These are phyloP conservation scores for Alternaria triticimaculans DNA, from an alignment of 2,329 filamentous ascomycete species.

Conservation along the genomic window DNA sequence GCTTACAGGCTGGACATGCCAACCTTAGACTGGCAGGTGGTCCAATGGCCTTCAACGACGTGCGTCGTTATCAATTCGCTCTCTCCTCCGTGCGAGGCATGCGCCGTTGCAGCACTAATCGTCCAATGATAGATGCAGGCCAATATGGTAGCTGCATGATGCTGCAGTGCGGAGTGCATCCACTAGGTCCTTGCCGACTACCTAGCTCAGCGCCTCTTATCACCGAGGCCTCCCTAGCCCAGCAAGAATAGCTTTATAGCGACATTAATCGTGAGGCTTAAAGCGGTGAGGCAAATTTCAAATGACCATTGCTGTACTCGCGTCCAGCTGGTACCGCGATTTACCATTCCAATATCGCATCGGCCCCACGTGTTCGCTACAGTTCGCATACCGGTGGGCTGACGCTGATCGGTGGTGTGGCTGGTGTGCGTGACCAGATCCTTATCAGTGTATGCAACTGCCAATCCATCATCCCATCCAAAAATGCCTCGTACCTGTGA, in stretches of 20 bases:
- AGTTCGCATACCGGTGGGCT: not conserved
- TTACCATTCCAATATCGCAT: not conserved
- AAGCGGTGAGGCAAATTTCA: slow-evolving; percentile 7
- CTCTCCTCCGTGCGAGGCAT: slow-evolving; percentile 12
- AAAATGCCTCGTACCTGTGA: slow-evolving; percentile 3
- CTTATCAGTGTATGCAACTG: slow-evolving; percentile 10
- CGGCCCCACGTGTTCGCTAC: slow-evolving; percentile 21
- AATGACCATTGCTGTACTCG: not conserved
- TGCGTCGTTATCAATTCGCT: slow-evolving; percentile 13
- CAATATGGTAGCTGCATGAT: slow-evolving; percentile 12
- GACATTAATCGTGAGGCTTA: not conserved
- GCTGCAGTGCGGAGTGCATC: slow-evolving; percentile 14
- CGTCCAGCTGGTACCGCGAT: not conserved
- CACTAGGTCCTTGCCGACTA: slow-evolving; percentile 8
- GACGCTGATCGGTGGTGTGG: slow-evolving; percentile 12
- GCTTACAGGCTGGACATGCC: slow-evolving; percentile 1
- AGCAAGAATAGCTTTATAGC: not conserved
- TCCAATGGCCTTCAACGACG: slow-evolving; percentile 1
- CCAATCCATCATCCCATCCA: not conserved
- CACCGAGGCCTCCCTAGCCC: not conserved
- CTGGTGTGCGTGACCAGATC: slow-evolving; percentile 13
- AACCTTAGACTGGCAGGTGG: not conserved
- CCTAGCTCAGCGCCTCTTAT: slow-evolving; percentile 11
- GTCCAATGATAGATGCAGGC: slow-evolving; percentile 2
- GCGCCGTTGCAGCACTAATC: not conserved